Evolutionary conservation across 2,329 filamentous ascomycete genomes (phyloP).

Genomic region (Grosmannia huntii): DNA sequence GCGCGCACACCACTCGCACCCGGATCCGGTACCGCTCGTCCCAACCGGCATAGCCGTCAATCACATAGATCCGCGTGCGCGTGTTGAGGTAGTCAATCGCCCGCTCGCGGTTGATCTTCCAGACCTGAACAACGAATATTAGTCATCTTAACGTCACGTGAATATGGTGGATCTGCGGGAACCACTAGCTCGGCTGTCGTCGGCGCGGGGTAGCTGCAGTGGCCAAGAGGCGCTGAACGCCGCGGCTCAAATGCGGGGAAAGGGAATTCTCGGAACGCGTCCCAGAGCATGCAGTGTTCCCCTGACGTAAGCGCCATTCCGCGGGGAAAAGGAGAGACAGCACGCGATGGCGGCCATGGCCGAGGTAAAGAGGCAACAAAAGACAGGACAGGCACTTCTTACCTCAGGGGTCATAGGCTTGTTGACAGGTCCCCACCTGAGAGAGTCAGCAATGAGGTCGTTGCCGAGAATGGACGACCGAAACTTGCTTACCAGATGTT

Average conservation of each 20-base stretch:
- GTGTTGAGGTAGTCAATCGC: slow-evolving; percentile 99
- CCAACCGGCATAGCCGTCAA: slow-evolving; percentile 97
- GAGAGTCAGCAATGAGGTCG: neutral
- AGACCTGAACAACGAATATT: slow-evolving; percentile 54
- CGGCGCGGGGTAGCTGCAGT: slow-evolving; percentile 5
- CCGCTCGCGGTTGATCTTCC: slow-evolving; percentile 98
- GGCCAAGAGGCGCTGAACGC: neutral
- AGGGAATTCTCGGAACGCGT: neutral
- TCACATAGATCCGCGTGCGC: slow-evolving; percentile 93
- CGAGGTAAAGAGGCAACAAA: neutral
- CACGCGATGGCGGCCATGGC: slow-evolving; percentile 3
- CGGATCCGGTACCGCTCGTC: slow-evolving; percentile 96
- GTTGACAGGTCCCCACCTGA: slow-evolving; percentile 85
- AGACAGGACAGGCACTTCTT: slow-evolving; percentile 28
- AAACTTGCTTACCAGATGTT: slow-evolving; percentile 57
- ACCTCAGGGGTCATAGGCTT: slow-evolving; percentile 97
- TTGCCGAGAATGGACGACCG: too few relatives aligned
- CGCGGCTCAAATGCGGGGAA: neutral
- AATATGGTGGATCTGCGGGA: neutral
- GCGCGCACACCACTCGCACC: slow-evolving; percentile 94
- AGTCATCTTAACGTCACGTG: neutral
- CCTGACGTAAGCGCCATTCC: slow-evolving; percentile 2
- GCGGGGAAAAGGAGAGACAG: neutral
- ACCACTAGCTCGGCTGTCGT: slow-evolving; percentile 10
- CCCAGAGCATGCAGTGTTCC: neutral